These are phyloP conservation scores for Globisporangium heterothallicum DNA, from an alignment of 352 stramenopile genomes.

Conservation along the genomic window DNA sequence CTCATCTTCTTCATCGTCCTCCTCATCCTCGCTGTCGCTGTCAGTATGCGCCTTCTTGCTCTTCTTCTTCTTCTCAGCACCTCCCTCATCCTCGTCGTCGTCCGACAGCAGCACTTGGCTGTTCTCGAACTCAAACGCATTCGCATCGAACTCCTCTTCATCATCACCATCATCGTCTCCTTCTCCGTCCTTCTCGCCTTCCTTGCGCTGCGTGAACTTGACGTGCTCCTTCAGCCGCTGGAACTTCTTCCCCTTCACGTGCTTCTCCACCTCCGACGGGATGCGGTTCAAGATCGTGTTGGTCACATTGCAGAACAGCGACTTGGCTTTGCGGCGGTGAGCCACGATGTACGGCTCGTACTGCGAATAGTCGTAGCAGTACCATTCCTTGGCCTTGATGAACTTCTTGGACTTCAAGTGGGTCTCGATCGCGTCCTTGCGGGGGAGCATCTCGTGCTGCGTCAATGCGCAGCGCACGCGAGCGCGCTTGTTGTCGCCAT, in stretches of 20 bases:
- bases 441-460: constrained; percentile 74
- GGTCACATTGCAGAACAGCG: constrained; percentile 88
- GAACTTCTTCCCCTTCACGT: constrained; percentile 87
- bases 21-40: constrained; percentile 17
- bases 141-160: constrained; percentile 62
- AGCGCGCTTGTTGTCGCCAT: constrained; percentile 39
- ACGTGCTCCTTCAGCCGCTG: constrained; percentile 73
- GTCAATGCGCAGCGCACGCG: constrained; percentile 71
- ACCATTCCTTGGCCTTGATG: constrained; percentile 79
- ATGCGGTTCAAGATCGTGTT: constrained; percentile 85
- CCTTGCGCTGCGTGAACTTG: constrained; percentile 25
- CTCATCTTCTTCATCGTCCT: constrained; percentile 17
- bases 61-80: constrained; percentile 8
- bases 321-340: constrained; percentile 78
- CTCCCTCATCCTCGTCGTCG: constrained; percentile 41
- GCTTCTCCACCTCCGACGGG: constrained; percentile 81
- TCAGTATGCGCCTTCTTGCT: constrained; percentile 14
- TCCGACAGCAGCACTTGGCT: constrained; percentile 68
- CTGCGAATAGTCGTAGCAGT: constrained; percentile 87
- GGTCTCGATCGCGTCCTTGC: constrained; percentile 48
- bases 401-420: constrained; percentile 80
- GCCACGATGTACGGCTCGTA: constrained; percentile 89
- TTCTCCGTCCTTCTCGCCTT: constrained; percentile 48
- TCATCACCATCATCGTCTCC: constrained; percentile 31
- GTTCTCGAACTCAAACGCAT: constrained; percentile 81